Percentiles rank a stretch among this genome's conserved stretches.
These are phyloP conservation scores for Saturnispora sanitii DNA, from an alignment of 805 yeast species.

Conservation along the genomic window DNA sequence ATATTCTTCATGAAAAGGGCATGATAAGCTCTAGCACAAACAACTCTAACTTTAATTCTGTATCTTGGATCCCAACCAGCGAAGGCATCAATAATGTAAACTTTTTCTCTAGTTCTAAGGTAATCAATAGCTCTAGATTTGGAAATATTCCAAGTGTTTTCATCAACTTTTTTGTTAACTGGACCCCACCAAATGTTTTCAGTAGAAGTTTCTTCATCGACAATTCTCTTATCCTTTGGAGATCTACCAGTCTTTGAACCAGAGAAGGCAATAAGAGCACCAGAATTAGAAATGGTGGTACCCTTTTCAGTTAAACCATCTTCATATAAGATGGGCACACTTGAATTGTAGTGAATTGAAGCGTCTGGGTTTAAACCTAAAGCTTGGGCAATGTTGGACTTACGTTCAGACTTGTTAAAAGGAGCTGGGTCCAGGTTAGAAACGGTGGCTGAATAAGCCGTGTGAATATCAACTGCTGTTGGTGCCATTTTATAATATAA, in stretches of 20 bases:
- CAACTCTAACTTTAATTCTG: slow-evolving; percentile 90
- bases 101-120: slow-evolving; percentile 88
- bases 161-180: slow-evolving; percentile 89
- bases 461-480: slow-evolving; percentile 31
- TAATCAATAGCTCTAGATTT: slow-evolving; percentile 95
- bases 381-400: slow-evolving; percentile 24
- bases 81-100: slow-evolving; percentile 90
- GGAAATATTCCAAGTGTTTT: slow-evolving; percentile 89
- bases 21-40: slow-evolving; percentile 97
- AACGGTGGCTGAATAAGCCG: slow-evolving; percentile 22
- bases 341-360: slow-evolving; percentile 77
- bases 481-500: slow-evolving; percentile 27
- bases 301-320: slow-evolving; percentile 87
- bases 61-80: slow-evolving; percentile 99
- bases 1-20: slow-evolving; percentile 97
- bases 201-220: slow-evolving; percentile 80
- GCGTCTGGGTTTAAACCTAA: slow-evolving; percentile 52
- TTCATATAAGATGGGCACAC: slow-evolving; percentile 87
- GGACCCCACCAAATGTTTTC: slow-evolving; percentile 99
- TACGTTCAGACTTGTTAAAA: slow-evolving; percentile 20
- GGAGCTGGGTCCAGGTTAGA: slow-evolving; percentile 17
- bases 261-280: slow-evolving; percentile 92
- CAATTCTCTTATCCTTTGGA: slow-evolving; percentile 96
- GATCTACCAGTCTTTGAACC: slow-evolving; percentile 97
- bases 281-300: slow-evolving; percentile 84